A percentile compares a stretch with the other conserved stretches of the same genome.
These are phyloP conservation scores for Cryphonectria parasitica DNA, from an alignment of 2,329 filamentous ascomycete genomes.

Conservation along the genomic window DNA sequence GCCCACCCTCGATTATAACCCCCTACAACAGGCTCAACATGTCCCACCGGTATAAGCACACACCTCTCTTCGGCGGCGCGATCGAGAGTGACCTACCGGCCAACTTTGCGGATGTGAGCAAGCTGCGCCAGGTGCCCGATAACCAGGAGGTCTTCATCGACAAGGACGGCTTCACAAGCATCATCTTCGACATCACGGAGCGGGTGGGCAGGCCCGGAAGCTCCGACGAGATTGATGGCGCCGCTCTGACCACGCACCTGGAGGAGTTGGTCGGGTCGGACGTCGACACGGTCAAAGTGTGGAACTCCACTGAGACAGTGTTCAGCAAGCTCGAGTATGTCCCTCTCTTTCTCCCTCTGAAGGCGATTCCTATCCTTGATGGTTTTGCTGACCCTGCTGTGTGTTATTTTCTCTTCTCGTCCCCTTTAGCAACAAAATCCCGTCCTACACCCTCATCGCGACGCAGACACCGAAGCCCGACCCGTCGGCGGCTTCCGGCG, in stretches of 20 bases:
- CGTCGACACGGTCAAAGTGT: constrained; percentile 66
- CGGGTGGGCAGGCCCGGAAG: constrained; percentile 64
- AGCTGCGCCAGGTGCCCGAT: constrained; percentile 76
- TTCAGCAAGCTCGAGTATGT: constrained; percentile 60
- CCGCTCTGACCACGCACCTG: constrained; percentile 70
- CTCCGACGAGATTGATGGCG: constrained; percentile 66
- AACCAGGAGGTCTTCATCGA: constrained; percentile 95
- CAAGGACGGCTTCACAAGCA: constrained; percentile 77
- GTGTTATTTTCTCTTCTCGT: not conserved
- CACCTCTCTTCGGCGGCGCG: constrained; percentile 73
- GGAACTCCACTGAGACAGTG: constrained; percentile 65
- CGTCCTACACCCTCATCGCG: constrained; percentile 72
- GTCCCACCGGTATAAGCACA: constrained; percentile 57
- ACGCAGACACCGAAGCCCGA: constrained; percentile 56
- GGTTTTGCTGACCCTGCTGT: not conserved
- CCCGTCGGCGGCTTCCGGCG: constrained; percentile 39
- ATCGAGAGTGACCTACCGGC: constrained; percentile 69
- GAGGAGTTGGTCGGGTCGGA: constrained; percentile 71
- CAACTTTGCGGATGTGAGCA: constrained; percentile 73
- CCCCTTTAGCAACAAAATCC: constrained; percentile 49
- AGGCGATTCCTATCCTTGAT: not conserved
- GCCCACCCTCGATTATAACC: not conserved
- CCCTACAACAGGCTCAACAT: constrained; percentile 39
- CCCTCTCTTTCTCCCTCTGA: not conserved
- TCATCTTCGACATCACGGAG: constrained; percentile 90